phyloP scores from a whole-genome alignment of 1,139 yeast species.

The Wickerhamomyces sp. region DNA sequence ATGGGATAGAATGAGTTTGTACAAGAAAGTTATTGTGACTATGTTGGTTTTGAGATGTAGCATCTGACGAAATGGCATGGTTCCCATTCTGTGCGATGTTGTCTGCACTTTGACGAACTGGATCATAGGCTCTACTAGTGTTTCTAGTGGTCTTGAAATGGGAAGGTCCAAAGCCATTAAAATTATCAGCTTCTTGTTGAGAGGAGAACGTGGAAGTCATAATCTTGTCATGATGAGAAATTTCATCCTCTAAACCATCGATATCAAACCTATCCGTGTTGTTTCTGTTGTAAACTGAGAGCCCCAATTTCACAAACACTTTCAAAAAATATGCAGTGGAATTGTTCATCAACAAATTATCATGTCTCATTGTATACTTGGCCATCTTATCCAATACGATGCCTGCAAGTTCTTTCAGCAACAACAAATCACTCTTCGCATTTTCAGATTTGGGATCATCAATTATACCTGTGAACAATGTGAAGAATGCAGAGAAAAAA shows the following conservation, averaged over 20 bases:
- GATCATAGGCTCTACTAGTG: background rate
- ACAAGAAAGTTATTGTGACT: too few relatives aligned
- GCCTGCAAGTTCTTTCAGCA: conserved; percentile 7
- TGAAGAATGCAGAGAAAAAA: conserved; percentile 20
- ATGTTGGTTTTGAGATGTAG: too few relatives aligned
- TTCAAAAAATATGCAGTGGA: conserved; percentile 11
- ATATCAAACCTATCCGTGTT: conserved; percentile 10
- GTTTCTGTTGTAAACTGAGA: conserved; percentile 15
- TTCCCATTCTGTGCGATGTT: too few relatives aligned
- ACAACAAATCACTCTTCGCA: conserved; percentile 12
- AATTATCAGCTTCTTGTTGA: too few relatives aligned
- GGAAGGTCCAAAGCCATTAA: too few relatives aligned
- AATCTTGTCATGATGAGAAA: conserved; percentile 8
- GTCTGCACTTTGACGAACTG: background rate
- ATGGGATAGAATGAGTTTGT: too few relatives aligned
- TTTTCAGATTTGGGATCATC: conserved; percentile 15
- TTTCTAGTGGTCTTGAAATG: too few relatives aligned
- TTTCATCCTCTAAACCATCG: conserved; percentile 11
- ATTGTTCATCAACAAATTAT: conserved; percentile 7
- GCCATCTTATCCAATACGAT: conserved; percentile 5
- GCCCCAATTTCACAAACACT: conserved; percentile 15
- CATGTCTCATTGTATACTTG: background rate
- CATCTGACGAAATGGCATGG: too few relatives aligned
- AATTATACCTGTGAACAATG: conserved; percentile 17
- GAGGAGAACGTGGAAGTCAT: too few relatives aligned